Evolutionary conservation across 2,329 filamentous ascomycete species (phyloP).

Genomic region (Botrytis byssoidea): DNA sequence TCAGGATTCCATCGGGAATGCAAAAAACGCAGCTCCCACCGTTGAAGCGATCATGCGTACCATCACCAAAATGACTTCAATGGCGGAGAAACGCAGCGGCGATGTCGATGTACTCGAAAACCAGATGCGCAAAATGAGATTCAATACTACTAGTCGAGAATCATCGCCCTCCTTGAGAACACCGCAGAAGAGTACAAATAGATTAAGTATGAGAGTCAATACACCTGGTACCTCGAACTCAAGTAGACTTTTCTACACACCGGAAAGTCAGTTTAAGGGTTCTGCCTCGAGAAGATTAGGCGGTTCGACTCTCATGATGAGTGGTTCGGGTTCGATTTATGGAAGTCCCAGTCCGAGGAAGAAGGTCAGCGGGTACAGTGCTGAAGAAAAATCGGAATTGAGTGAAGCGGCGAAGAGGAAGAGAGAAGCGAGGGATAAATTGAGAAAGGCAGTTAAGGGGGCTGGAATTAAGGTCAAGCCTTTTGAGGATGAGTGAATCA

Average conservation of each 20-base stretch:
- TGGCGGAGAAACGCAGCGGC: conserved; percentile 87
- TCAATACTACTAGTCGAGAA: conserved; percentile 47
- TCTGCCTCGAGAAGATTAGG: conserved; percentile 28
- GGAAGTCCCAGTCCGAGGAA: conserved; percentile 47
- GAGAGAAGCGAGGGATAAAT: conserved; percentile 52
- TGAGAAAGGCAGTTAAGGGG: conserved; percentile 42
- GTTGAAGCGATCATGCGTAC: conserved; percentile 91
- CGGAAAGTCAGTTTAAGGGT: conserved; percentile 34
- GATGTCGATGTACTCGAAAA: conserved; percentile 89
- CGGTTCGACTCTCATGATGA: conserved; percentile 14
- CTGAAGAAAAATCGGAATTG: conserved; percentile 56
- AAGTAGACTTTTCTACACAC: conserved; percentile 35
- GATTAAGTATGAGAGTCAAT: conserved; percentile 27
- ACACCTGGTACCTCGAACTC: conserved; percentile 32
- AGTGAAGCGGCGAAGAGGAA: conserved; percentile 54
- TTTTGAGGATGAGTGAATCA: conserved; percentile 33
- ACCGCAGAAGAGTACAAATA: conserved; percentile 35
- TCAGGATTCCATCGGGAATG: conserved; percentile 50
- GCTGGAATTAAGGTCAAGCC: conserved; percentile 34
- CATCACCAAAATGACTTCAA: conserved; percentile 85
- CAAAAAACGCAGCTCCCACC: conserved; percentile 60
- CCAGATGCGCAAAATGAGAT: conserved; percentile 72
- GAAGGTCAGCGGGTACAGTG: conserved; percentile 61
- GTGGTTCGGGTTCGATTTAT: conserved; percentile 33
- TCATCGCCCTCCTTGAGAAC: conserved; percentile 44